Conservation (phyloP, 169 alveolate genomes). For the Blepharisma undulans region DNA sequence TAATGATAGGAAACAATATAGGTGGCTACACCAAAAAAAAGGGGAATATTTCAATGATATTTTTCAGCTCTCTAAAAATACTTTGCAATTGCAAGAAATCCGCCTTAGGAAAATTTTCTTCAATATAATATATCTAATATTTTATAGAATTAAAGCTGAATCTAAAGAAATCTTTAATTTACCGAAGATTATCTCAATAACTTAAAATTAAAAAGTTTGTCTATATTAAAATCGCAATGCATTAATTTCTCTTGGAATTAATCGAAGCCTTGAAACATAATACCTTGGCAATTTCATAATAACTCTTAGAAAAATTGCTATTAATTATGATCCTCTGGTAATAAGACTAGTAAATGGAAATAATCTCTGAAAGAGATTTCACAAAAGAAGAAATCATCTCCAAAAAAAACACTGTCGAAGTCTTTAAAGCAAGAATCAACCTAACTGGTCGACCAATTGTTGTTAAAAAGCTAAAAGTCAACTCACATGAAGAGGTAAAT, state of each 20-base stretch:
- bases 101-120: too few relatives aligned
- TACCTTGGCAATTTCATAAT: too few relatives aligned
- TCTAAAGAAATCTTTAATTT: too few relatives aligned
- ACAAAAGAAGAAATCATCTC: neutral
- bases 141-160: too few relatives aligned
- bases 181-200: too few relatives aligned
- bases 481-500: neutral
- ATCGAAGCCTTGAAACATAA: too few relatives aligned
- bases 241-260: too few relatives aligned
- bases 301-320: neutral
- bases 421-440: neutral
- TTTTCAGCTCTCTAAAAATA: constrained; percentile 28
- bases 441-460: neutral
- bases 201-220: too few relatives aligned
- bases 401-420: neutral
- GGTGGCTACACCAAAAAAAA: constrained; percentile 87
- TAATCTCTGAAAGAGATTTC: neutral
- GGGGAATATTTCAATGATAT: constrained; percentile 88
- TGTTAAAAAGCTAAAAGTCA: neutral
- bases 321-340: too few relatives aligned
- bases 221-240: too few relatives aligned
- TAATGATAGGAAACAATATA: constrained; percentile 38
- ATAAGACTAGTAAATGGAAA: neutral
- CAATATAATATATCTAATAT: too few relatives aligned
- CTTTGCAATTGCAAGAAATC: constrained; percentile 27